Conservation (phyloP, 192 early-diverging fungal genomes). For the Coemansia sp. region DNA sequence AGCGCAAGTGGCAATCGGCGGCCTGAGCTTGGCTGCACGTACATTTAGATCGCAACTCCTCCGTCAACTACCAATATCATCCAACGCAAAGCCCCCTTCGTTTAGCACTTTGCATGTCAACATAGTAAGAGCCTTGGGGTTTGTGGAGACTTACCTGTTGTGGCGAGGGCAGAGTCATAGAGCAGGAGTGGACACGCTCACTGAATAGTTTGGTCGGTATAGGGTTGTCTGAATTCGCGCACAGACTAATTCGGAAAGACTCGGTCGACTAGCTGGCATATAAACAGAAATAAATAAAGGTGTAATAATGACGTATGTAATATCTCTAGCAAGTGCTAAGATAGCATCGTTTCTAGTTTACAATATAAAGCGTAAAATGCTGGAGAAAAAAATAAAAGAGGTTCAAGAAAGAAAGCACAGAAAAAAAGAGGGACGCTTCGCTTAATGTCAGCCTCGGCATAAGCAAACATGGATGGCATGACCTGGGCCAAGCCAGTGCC, state of each 20-base stretch:
- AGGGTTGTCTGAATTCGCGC: slow-evolving; percentile 5
- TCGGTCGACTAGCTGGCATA: not conserved
- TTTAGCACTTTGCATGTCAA: not conserved
- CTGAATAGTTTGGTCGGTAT: not conserved
- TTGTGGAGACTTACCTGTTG: not conserved
- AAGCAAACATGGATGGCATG: slow-evolving; percentile 4
- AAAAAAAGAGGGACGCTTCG: not conserved
- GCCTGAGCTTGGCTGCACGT: slow-evolving; percentile 26
- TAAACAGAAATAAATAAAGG: not conserved
- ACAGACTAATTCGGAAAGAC: not conserved
- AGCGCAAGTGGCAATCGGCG: slow-evolving; percentile 46
- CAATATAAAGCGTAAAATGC: too few species aligned
- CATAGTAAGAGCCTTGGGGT: not conserved
- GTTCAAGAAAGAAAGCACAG: not conserved
- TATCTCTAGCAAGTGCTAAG: not conserved
- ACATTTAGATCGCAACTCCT: slow-evolving; percentile 25
- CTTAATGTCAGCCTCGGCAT: not conserved
- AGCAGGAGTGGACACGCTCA: not conserved
- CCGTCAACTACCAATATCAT: not conserved
- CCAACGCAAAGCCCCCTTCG: not conserved
- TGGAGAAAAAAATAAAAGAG: not conserved
- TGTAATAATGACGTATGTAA: not conserved
- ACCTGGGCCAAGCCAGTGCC: slow-evolving; percentile 7
- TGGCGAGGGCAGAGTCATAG: slow-evolving; percentile 5
- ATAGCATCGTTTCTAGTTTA: not conserved